Percentiles rank a stretch among this genome's conserved stretches.
phyloP scores from a whole-genome alignment of 805 yeast genomes.

The Starmera dryadoides region DNA sequence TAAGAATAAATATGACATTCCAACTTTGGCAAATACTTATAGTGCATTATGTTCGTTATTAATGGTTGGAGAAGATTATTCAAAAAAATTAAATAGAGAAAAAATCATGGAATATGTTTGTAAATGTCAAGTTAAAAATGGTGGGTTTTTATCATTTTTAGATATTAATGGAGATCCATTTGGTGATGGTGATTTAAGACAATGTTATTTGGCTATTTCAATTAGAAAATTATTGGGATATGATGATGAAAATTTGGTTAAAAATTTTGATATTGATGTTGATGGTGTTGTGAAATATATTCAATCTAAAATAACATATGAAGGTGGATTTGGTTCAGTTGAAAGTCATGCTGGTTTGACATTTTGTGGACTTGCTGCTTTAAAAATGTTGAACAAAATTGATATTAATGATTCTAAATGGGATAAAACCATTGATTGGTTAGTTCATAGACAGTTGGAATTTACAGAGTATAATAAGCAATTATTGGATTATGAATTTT shows the following conservation, averaged over 20 bases:
- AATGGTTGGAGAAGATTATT: conserved; percentile 38
- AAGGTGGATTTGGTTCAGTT: conserved; percentile 65
- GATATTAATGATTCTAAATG: conserved; percentile 19
- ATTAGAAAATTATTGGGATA: conserved; percentile 44
- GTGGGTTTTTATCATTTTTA: conserved; percentile 46
- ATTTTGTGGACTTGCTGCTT: conserved; percentile 70
- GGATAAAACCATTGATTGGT: conserved; percentile 45
- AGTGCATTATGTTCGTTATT: conserved; percentile 59
- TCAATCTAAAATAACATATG: conserved; percentile 27
- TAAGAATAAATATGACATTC: conserved; percentile 39
- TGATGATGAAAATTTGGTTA: conserved; percentile 10
- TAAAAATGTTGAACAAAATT: conserved; percentile 32
- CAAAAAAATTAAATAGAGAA: conserved; percentile 28
- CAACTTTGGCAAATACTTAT: conserved; percentile 69
- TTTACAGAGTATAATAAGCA: conserved; percentile 23
- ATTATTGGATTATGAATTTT: conserved; percentile 23
- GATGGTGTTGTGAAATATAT: conserved; percentile 33
- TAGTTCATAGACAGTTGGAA: conserved; percentile 55
- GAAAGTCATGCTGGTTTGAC: conserved; percentile 89
- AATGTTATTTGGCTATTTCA: conserved; percentile 65
- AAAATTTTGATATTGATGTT: conserved; percentile 28
- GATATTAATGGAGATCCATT: conserved; percentile 27
- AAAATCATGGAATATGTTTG: conserved; percentile 47
- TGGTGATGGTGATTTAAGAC: conserved; percentile 67
- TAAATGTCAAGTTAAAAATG: conserved; percentile 52